Conservation (phyloP, 1,284 basidiomycete species). For the Moesziomyces aphidis region DNA sequence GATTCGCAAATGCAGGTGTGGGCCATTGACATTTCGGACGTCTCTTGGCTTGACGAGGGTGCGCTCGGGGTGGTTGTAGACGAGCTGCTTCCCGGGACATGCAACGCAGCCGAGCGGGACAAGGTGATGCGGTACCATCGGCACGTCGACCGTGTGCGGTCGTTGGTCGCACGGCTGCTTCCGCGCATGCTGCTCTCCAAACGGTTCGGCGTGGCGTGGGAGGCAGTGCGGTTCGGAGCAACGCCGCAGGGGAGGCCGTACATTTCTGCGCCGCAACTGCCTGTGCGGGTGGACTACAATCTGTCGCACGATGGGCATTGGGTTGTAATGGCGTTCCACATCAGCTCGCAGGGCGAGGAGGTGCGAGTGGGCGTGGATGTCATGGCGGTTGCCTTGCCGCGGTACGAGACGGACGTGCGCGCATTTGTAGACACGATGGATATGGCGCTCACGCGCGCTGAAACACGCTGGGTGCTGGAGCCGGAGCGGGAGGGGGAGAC, state of each 20-base stretch:
- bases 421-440: conserved; percentile 62
- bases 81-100: conserved; percentile 16
- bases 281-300: conserved; percentile 53
- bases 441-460: conserved; percentile 49
- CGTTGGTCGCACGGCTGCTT: conserved; percentile 43
- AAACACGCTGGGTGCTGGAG: conserved; percentile 46
- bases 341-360: not conserved
- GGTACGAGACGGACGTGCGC: conserved; percentile 41
- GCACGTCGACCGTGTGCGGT: conserved; percentile 44
- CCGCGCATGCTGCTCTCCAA: conserved; percentile 31
- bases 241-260: conserved; percentile 45
- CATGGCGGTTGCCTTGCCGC: conserved; percentile 58
- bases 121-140: conserved; percentile 48
- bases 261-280: conserved; percentile 2
- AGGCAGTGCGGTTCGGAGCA: conserved; percentile 9
- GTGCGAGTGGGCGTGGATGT: conserved; percentile 59
- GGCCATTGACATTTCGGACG: conserved; percentile 49
- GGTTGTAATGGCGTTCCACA: conserved; percentile 58
- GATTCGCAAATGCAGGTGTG: conserved; percentile 37
- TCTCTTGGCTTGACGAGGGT: conserved; percentile 1
- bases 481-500: conserved; percentile 5
- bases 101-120: conserved; percentile 21
- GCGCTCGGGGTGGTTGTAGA: conserved; percentile 7
- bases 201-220: conserved; percentile 13
- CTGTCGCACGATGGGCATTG: conserved; percentile 63